These are phyloP conservation scores for Tolypocladium pustulatum DNA, from an alignment of 2,329 filamentous ascomycete species.

Conservation along the genomic window DNA sequence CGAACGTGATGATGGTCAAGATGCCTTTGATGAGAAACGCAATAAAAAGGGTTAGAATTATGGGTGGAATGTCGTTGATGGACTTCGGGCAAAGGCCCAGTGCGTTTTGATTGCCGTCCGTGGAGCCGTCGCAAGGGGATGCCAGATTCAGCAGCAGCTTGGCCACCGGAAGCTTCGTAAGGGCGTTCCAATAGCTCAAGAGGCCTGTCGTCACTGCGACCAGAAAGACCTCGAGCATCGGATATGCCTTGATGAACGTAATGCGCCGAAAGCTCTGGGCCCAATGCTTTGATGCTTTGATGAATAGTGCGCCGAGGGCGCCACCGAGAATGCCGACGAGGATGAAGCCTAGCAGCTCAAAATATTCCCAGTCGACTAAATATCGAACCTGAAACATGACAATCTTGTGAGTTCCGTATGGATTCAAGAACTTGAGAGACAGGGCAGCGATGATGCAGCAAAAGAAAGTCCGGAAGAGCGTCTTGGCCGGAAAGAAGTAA, in stretches of 20 bases:
- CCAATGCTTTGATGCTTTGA: constrained; percentile 90
- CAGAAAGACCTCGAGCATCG: constrained; percentile 76
- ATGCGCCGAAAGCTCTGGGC: constrained; percentile 80
- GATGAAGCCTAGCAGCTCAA: constrained; percentile 78
- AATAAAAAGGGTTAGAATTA: constrained; percentile 59
- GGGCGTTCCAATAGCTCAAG: constrained; percentile 84
- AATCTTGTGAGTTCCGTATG: constrained; percentile 92
- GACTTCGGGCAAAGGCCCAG: constrained; percentile 69
- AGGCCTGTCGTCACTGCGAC: constrained; percentile 79
- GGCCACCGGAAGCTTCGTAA: constrained; percentile 81
- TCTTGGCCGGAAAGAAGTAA: constrained; percentile 97
- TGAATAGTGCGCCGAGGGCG: constrained; percentile 79
- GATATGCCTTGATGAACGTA: constrained; percentile 67
- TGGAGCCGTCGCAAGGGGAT: constrained; percentile 65
- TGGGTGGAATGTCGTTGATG: constrained; percentile 65
- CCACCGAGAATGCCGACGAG: constrained; percentile 81
- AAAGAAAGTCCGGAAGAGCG: constrained; percentile 93
- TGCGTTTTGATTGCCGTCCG: constrained; percentile 48
- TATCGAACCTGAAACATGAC: constrained; percentile 95
- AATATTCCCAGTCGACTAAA: constrained; percentile 81
- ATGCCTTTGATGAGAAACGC: constrained; percentile 87
- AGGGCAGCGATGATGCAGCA: constrained; percentile 91
- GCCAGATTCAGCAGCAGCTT: constrained; percentile 86
- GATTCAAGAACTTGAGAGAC: constrained; percentile 88
- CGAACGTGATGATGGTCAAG: constrained; percentile 84